A percentile compares a stretch with the other conserved stretches of the same genome.
Conservation (phyloP, 345 rosid species). For the Schrenkiella parvula region DNA sequence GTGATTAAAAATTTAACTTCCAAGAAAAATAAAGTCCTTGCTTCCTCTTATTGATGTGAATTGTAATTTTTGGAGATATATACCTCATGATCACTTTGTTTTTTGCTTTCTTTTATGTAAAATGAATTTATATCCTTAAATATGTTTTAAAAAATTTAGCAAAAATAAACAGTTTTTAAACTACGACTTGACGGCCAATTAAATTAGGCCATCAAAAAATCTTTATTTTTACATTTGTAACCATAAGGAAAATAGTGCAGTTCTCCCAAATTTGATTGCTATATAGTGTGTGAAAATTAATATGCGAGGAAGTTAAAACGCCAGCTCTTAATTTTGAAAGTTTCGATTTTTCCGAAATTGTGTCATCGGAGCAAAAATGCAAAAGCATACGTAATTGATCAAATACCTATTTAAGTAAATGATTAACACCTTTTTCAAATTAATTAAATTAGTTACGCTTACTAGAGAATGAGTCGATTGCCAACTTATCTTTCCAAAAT, state of each 20-base stretch:
- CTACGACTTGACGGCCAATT: not conserved
- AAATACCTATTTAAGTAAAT: not conserved
- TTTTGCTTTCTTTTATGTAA: not conserved
- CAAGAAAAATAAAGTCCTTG: slow-evolving; percentile 33
- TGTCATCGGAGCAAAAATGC: not conserved
- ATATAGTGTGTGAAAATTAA: slow-evolving; percentile 24
- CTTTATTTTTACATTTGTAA: not conserved
- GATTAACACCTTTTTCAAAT: not conserved
- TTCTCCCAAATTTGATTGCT: not conserved
- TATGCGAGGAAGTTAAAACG: slow-evolving; percentile 50
- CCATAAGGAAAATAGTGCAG: not conserved
- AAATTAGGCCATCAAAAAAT: not conserved
- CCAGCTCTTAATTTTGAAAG: slow-evolving; percentile 33
- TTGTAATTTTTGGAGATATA: not conserved
- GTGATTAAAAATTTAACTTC: slow-evolving; percentile 32
- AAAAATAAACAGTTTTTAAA: too few relatives aligned
- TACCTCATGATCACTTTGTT: not conserved
- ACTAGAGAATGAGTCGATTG: slow-evolving; percentile 30
- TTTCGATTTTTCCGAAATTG: slow-evolving; percentile 32
- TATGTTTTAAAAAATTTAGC: too few relatives aligned
- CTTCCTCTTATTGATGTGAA: slow-evolving; percentile 8
- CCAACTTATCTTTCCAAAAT: slow-evolving; percentile 21
- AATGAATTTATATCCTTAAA: not conserved
- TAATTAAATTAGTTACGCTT: slow-evolving; percentile 6
- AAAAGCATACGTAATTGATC: slow-evolving; percentile 2